phyloP scores from a whole-genome alignment of 2,329 filamentous ascomycete species.

The Thielaviopsis ethacetica region DNA sequence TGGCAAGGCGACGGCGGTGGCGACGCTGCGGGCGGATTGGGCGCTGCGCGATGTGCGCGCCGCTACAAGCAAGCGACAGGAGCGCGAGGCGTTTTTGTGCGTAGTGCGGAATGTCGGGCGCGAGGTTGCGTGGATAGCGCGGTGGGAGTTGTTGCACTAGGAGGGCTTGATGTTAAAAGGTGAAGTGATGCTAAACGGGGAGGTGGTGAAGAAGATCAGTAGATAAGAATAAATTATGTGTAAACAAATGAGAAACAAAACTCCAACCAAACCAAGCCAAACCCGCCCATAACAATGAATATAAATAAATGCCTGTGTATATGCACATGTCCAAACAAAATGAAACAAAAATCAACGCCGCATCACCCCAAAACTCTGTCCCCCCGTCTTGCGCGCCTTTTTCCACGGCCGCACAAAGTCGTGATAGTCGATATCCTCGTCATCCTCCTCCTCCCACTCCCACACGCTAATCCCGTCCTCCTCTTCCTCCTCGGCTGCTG shows the following conservation, averaged over 20 bases:
- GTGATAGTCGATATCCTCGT: constrained; percentile 11
- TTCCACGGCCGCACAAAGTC: constrained; percentile 12
- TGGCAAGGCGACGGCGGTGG: constrained; percentile 62
- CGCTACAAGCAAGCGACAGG: constrained; percentile 16
- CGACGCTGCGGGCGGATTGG: constrained; percentile 32
- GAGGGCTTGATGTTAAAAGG: too few relatives aligned
- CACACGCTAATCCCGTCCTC: constrained; percentile 6
- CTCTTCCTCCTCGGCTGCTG: not conserved
- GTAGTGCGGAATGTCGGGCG: constrained; percentile 72
- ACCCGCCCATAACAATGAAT: not conserved
- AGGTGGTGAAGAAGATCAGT: too few relatives aligned
- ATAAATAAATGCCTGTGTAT: not conserved
- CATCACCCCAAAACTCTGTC: not conserved
- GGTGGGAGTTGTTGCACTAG: constrained; percentile 50
- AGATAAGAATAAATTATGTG: too few relatives aligned
- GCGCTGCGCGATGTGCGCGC: constrained; percentile 2
- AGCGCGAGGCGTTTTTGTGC: constrained; percentile 42
- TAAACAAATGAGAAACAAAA: not conserved
- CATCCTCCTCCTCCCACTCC: constrained; percentile 10
- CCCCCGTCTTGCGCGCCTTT: constrained; percentile 6
- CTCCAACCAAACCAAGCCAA: not conserved
- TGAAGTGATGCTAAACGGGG: too few relatives aligned
- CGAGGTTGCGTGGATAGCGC: constrained; percentile 59
- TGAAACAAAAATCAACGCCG: constrained; percentile 2
- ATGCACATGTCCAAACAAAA: not conserved